Base-by-base conservation (phyloP, 2,329 filamentous ascomycete genomes). In the Monosporascus sp. region DNA sequence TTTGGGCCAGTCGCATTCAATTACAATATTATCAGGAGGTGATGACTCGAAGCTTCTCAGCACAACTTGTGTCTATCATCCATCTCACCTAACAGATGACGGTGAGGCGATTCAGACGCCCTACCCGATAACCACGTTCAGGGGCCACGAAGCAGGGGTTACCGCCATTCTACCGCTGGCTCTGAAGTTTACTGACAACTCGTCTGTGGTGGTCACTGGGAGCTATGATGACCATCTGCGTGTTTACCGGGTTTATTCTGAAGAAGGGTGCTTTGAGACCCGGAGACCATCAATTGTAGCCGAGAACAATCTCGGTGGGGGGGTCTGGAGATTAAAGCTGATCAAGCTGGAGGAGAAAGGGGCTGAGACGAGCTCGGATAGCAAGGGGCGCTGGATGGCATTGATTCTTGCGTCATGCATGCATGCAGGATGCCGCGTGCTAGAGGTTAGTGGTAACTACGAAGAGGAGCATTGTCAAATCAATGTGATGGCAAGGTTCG, bases 151-250 rank as follows among this genome's bases (percentile, higher is more conserved):
- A n/a, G 91, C 91, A 2, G 93, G 94, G 11, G 88, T 97, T 1
- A 96, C 92, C 0, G 84, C 90, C 2, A 94, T 97, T 51, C 70
- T 97, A 2, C 89, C 91, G 0, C 72, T 96, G 2, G 65, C 77
- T 1, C 20, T 74, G 2, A 63, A 68, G 1, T 60, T 66, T 0
- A 60, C 67, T 8, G 73, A 78, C 8, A 73, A 74, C 3, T 75
- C 77, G 1, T 75, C 78, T 4, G 65, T 94, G 5, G 70, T 96
- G 2, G 64, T 96, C 3, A 97, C 92, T 0, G 94, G 94, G 4
- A 95, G 90, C 65, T 99, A 97, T 65, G 94, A 97, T 63, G 92
- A 97, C 62, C 77, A 79, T 56, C 75, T 97, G 19, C 82, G 93
- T 14, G 75, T 96, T 2, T 79, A 88, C 48, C 68, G 78, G 1